Conservation (phyloP, 2,329 filamentous ascomycete genomes). For the Sporothrix globosa region DNA sequence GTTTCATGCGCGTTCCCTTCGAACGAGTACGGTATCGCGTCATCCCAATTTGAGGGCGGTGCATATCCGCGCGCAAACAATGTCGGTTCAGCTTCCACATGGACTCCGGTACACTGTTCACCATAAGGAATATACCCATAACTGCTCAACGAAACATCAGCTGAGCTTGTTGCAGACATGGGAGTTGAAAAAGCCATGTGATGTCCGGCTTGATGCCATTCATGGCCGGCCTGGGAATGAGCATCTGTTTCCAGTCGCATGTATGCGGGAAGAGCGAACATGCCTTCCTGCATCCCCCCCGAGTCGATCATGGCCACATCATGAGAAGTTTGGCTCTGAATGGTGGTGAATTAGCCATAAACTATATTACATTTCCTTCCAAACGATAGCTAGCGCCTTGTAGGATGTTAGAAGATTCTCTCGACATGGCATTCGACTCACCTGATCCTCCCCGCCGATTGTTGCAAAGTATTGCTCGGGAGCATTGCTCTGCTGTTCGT, state of each 20-base stretch:
- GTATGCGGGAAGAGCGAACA: not conserved
- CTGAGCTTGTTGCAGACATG: not conserved
- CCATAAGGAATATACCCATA: conserved; percentile 15
- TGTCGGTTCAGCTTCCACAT: not conserved
- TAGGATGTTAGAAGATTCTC: not conserved
- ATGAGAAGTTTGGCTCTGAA: not conserved
- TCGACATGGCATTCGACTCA: not conserved
- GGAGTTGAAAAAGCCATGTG: not conserved
- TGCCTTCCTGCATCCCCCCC: not conserved
- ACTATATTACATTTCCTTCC: not conserved
- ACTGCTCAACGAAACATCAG: not conserved
- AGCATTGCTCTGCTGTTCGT: conserved; percentile 24
- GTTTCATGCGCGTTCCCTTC: conserved; percentile 21
- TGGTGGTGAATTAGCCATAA: not conserved
- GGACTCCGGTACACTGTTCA: conserved; percentile 7
- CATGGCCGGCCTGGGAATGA: not conserved
- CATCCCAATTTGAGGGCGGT: not conserved
- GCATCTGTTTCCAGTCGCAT: not conserved
- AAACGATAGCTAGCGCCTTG: not conserved
- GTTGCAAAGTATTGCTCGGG: conserved; percentile 26
- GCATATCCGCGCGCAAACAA: conserved; percentile 4
- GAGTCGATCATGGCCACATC: not conserved
- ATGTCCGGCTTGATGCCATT: conserved; percentile 20
- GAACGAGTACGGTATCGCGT: conserved; percentile 2
- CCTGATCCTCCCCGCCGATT: conserved; percentile 12